Evolutionary conservation across 129 eudicot species (phyloP).

Genomic region (Sambucus nigra): DNA sequence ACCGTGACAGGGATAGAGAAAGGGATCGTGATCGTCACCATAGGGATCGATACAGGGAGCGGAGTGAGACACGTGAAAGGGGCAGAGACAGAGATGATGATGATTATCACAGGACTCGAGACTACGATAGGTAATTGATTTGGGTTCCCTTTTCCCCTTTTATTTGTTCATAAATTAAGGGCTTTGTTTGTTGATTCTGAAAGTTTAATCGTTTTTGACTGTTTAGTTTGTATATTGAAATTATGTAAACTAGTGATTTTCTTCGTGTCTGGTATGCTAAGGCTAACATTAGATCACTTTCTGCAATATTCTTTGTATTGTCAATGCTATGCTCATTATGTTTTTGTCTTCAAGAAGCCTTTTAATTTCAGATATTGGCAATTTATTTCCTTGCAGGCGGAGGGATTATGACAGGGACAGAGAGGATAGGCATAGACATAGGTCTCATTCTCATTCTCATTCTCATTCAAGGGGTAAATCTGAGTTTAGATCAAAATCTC

Average conservation of each 20-base stretch:
- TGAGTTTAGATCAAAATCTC: slow-evolving; percentile 75
- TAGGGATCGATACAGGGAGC: slow-evolving; percentile 60
- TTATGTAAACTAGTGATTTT: neutral
- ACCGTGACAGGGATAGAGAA: slow-evolving; percentile 36
- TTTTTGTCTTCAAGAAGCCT: slow-evolving; percentile 1
- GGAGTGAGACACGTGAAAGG: slow-evolving; percentile 70
- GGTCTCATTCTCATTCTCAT: slow-evolving; percentile 72
- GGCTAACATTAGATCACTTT: neutral
- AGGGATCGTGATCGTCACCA: slow-evolving; percentile 51
- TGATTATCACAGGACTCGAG: slow-evolving; percentile 59
- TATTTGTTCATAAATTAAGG: neutral
- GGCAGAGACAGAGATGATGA: slow-evolving; percentile 76
- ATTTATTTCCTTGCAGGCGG: slow-evolving; percentile 38
- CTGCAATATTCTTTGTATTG: neutral
- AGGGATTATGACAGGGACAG: slow-evolving; percentile 67
- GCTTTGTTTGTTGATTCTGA: too few relatives aligned
- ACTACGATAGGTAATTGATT: slow-evolving; percentile 52
- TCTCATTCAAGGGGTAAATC: slow-evolving; percentile 79
- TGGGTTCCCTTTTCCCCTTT: neutral
- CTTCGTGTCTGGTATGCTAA: neutral
- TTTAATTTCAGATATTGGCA: neutral
- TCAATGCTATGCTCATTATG: neutral
- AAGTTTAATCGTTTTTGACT: too few relatives aligned
- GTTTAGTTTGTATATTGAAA: neutral
- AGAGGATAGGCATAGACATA: slow-evolving; percentile 63